Evolutionary conservation across 441 rosid species (phyloP), one percentile per base, ranked within the genome.

Genomic region (Croton laevigatus): DNA sequence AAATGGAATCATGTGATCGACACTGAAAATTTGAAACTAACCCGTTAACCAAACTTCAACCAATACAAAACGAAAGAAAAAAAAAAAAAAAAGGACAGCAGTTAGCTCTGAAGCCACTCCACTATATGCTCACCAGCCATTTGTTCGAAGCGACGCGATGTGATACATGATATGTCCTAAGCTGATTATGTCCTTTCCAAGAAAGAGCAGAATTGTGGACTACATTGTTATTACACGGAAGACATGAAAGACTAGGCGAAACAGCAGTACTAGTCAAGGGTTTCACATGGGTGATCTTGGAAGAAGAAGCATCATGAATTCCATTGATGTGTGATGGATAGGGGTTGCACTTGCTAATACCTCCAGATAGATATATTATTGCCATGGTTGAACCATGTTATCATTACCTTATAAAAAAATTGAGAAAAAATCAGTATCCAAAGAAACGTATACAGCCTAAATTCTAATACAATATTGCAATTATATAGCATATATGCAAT

Each of bases 361-460:
- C 66, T 79, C 88, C 86, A 32, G 81, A 80, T 69, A 80, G 80
- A 81, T 73, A 74, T 49, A 75, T 79, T 42, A 62, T 83, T 75
- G 82, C 74, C 96, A 90, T 92, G 71, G 80, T 77, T 79, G 84
- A 71, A 89, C 81, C 93, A 90, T 86, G 70, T 60, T 76, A 75
- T 32, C 22, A 22, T 66, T 62, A 63, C 81, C 85, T 82, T 82
- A 27, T 74, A 3, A 1, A 53, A 68, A 8, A 14, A 34, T 65
- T 22, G 8, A 48, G 19, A 9, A 37, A 46, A 37, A 52, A 37
- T 4, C 48, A 51, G 51, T 37, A 54, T 36, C 17, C 46, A 34
- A 66, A 19, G 2, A 17, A 46, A 58, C 59, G 36, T 13, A 49
- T 5, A 9, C 8, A 8, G 14, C 1, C 2, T 19, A 8, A n/a